Base-by-base conservation (phyloP, 2,329 filamentous ascomycete species). In the Chaetomium olivaceum region DNA sequence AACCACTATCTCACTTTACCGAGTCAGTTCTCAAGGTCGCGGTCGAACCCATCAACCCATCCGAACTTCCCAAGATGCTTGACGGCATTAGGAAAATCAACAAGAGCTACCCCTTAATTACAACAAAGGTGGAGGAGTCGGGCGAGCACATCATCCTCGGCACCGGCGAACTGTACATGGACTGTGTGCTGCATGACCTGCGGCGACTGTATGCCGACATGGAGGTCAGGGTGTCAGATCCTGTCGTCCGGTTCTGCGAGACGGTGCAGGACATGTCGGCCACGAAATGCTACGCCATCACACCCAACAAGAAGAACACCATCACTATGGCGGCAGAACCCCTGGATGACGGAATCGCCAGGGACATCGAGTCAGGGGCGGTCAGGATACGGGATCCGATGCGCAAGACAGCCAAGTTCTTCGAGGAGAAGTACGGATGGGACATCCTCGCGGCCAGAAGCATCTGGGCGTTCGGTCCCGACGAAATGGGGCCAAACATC, bases 251-350 rank as follows among this genome's bases (percentile, higher is more conserved):
- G 57, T 99, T 99, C 83, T 97, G 93, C 79, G 95, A 99, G 80
- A 99, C 95, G 0, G 94, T 97, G 29, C 93, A 97, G 46, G 95
- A 99, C 77, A 96, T 95, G 71, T 97, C 93, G 21, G 93, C 93
- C 23, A 97, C 96, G 66, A 97, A 97, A 80, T 99, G 95, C 80
- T 99, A 97, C 77, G 94, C 95, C 25, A 88, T 97, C 72, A 98
- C 95, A 2, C 95, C 95, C 2, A 99, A 99, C 81, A 99, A 99
- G 81, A 97, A 97, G 82, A 99, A 99, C 82, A 97, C 96, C 78
- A 91, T 99, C 73, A 98, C 95, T 43, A 97, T 99, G 92, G 91
- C 98, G 64, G 95, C 95, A 3, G 95, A 99, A 77, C 94, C 95
- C 39, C 82, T 99, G 16, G 95, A 99, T 71, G 91, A 96, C 72